Percentiles rank a stretch among this genome's conserved stretches.
These are phyloP conservation scores for Berkeleyomyces rouxiae DNA, from an alignment of 2,329 filamentous ascomycete genomes.

Conservation along the genomic window DNA sequence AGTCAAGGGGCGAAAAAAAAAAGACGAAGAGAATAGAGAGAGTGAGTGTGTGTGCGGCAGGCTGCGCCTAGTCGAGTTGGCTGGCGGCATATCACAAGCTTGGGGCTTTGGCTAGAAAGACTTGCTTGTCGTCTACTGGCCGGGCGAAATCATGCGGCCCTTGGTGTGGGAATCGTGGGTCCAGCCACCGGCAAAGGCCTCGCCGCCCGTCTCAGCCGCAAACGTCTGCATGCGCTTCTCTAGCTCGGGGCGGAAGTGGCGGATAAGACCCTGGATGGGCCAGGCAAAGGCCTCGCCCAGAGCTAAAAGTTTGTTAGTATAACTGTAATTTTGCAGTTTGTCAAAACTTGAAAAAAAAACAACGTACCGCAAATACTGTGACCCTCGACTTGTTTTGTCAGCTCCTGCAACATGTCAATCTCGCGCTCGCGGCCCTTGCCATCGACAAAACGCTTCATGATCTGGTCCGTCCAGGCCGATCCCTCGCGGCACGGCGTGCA, in stretches of 20 bases:
- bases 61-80: not conserved
- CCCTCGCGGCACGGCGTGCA: constrained; percentile 99
- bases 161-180: constrained; percentile 54
- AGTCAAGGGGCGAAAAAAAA: not conserved
- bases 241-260: constrained; percentile 92
- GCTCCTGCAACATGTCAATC: constrained; percentile 98
- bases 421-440: constrained; percentile 77
- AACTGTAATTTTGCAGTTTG: not conserved
- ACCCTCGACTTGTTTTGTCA: constrained; percentile 98
- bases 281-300: constrained; percentile 95
- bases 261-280: constrained; percentile 95
- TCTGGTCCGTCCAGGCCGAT: constrained; percentile 97
- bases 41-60: not conserved
- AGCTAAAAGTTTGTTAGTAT: constrained; percentile 29
- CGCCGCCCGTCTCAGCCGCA: constrained; percentile 53
- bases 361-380: constrained; percentile 88
- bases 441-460: constrained; percentile 92
- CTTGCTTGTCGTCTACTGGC: constrained; percentile 46
- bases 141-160: constrained; percentile 74
- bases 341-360: not conserved
- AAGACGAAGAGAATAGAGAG: not conserved
- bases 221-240: constrained; percentile 80
- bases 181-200: constrained; percentile 78
- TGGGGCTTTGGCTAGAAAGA: not conserved
- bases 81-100: not conserved